Conservation (phyloP, 192 early-diverging fungal genomes). For the Diversispora epigaea region DNA sequence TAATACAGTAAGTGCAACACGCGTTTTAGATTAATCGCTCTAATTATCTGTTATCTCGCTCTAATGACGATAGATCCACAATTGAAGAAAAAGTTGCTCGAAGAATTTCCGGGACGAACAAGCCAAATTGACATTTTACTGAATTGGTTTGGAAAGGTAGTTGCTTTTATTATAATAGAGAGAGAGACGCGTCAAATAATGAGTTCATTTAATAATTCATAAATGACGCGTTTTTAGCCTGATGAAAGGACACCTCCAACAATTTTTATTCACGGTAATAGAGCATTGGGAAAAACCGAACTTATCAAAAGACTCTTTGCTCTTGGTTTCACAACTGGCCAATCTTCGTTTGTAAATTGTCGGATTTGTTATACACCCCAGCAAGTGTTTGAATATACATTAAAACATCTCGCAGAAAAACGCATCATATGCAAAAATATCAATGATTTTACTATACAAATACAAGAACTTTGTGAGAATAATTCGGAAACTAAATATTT, state of each 20-base stretch:
- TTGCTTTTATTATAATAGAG: not conserved
- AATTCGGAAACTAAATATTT: not conserved
- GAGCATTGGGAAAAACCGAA: conserved; percentile 12
- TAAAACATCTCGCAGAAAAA: not conserved
- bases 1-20: too few species aligned
- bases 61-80: not conserved
- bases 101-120: conserved; percentile 8
- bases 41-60: too few species aligned
- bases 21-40: too few species aligned
- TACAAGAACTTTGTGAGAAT: conserved; percentile 1
- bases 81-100: not conserved
- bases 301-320: not conserved
- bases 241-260: not conserved
- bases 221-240: not conserved
- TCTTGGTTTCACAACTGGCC: not conserved
- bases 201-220: not conserved
- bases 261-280: conserved; percentile 16
- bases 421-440: not conserved
- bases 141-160: conserved; percentile 7
- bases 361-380: not conserved
- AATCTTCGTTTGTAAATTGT: not conserved
- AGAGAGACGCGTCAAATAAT: not conserved
- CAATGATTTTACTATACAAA: not conserved
- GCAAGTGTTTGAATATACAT: not conserved
- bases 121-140: conserved; percentile 7